A percentile compares a stretch with the other conserved stretches of the same genome.
phyloP scores from a whole-genome alignment of 139 green algal genomes.

The Diplosphaera chodatii region DNA sequence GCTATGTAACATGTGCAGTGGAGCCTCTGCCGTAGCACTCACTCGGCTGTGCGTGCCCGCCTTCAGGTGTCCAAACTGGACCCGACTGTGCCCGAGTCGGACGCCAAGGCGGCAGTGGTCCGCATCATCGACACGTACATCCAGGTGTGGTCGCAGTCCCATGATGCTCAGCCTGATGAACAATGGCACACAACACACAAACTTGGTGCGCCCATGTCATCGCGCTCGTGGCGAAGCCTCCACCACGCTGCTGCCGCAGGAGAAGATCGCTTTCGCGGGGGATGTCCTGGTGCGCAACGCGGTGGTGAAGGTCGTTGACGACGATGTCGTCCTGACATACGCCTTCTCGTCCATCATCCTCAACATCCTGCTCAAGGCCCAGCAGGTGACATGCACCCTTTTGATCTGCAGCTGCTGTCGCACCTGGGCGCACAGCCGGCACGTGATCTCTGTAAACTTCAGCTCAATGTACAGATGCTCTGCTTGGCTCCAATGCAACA shows the following conservation, averaged over 20 bases:
- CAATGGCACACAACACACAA: no score
- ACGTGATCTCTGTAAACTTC: no score
- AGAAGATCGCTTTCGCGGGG: conserved; percentile 68
- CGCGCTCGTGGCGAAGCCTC: no score
- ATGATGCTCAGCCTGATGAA: no score
- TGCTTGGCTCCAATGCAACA: no score
- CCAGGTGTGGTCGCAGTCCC: conserved; percentile 15
- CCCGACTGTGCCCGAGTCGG: conserved; percentile 22
- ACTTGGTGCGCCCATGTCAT: no score
- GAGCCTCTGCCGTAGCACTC: no score
- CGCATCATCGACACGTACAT: conserved; percentile 40
- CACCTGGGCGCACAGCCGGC: no score
- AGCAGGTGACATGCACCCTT: conserved; percentile 24
- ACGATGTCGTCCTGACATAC: conserved; percentile 91
- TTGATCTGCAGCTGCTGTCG: no score
- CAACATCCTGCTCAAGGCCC: conserved; percentile 46
- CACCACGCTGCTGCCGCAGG: conserved; percentile 1
- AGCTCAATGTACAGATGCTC: no score
- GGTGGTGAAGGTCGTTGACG: conserved; percentile 68
- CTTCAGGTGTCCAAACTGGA: conserved; percentile 33
- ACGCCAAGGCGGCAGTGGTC: conserved; percentile 54
- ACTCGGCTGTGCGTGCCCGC: no score
- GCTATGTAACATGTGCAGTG: no score
- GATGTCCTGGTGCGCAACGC: conserved; percentile 64
- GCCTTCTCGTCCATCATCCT: conserved; percentile 62